Evolutionary conservation across 225 moss, liverwort and hornwort species (phyloP).

Genomic region (Climacium dendroides): DNA sequence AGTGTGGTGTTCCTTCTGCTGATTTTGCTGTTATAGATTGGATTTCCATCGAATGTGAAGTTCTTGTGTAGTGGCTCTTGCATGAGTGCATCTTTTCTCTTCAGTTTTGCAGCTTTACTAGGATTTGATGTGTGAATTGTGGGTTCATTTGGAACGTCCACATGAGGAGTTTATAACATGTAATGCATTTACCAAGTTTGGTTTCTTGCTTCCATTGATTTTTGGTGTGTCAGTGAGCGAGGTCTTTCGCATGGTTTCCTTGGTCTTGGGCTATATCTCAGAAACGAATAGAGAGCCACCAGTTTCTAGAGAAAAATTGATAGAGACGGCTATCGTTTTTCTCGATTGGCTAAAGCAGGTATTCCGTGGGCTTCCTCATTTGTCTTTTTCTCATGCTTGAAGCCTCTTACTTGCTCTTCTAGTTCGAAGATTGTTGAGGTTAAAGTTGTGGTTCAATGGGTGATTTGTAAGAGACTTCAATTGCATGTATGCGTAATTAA

Average conservation of each 20-base stretch:
- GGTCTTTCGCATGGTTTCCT: conserved; percentile 20
- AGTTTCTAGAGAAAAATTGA: not conserved
- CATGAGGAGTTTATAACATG: not conserved
- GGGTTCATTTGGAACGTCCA: not conserved
- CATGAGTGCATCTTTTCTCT: not conserved
- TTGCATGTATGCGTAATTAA: not conserved
- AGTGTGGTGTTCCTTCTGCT: not conserved
- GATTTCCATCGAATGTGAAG: not conserved
- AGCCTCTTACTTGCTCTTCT: not conserved
- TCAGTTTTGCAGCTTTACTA: not conserved
- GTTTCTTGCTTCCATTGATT: not conserved
- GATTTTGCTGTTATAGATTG: not conserved
- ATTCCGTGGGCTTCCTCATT: not conserved
- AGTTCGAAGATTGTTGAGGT: not conserved
- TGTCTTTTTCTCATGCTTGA: not conserved
- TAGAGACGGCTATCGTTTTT: conserved; percentile 29
- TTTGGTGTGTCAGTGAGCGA: conserved; percentile 21
- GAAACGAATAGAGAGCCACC: conserved; percentile 5
- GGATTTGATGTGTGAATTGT: not conserved
- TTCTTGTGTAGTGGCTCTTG: not conserved
- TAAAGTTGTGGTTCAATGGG: not conserved
- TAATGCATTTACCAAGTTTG: not conserved
- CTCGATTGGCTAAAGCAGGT: conserved; percentile 77
- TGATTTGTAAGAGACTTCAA: not conserved
- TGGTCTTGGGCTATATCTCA: conserved; percentile 2